These are phyloP conservation scores for Kluyveromyces dobzhanskii DNA, from an alignment of 805 yeast species.

Conservation along the genomic window DNA sequence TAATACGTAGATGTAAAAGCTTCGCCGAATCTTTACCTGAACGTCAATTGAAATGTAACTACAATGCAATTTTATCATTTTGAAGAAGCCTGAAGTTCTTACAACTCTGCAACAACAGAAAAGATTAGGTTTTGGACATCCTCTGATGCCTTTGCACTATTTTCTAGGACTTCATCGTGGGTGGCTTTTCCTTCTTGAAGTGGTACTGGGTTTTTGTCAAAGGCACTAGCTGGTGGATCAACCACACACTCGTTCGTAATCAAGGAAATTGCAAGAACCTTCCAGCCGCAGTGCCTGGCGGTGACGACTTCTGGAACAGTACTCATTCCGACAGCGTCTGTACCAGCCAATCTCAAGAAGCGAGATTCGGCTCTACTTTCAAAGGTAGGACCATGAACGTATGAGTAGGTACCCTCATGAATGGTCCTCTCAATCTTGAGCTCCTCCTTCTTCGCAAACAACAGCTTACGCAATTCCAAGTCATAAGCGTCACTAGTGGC, in stretches of 20 bases:
- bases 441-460: constrained; percentile 46
- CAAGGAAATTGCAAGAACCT: constrained; percentile 75
- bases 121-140: constrained; percentile 71
- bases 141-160: constrained; percentile 68
- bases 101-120: constrained; percentile 42
- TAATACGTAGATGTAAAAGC: too few species aligned
- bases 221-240: constrained; percentile 59
- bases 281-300: constrained; percentile 81
- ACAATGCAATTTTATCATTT: too few species aligned
- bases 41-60: too few species aligned
- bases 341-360: constrained; percentile 62
- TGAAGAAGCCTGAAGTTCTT: neutral
- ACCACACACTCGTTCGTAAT: constrained; percentile 79
- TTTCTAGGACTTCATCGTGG: constrained; percentile 85
- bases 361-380: constrained; percentile 92
- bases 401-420: constrained; percentile 82
- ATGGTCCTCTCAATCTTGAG: constrained; percentile 46
- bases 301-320: constrained; percentile 94
- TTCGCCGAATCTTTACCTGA: too few species aligned
- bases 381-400: constrained; percentile 88
- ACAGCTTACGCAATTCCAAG: constrained; percentile 53
- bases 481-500: constrained; percentile 89
- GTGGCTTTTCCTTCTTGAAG: constrained; percentile 72
- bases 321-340: constrained; percentile 95
- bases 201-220: constrained; percentile 43